Evolutionary conservation across 208 protist genomes (phyloP).

Genomic region (Leishmania tropica): DNA sequence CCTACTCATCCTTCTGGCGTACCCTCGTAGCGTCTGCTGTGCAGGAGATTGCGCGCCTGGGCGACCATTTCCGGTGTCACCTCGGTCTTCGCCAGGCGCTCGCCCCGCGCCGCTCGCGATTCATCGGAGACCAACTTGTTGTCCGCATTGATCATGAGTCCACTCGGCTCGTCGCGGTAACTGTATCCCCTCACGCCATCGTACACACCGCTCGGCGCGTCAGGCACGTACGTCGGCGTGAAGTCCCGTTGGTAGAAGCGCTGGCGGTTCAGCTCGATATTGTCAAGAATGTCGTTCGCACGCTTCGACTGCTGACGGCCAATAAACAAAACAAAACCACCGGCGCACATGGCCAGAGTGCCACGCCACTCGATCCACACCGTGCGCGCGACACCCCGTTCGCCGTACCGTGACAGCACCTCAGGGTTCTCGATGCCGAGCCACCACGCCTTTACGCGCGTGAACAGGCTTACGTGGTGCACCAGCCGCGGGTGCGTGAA

Average conservation of each 20-base stretch:
- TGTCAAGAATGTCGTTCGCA: constrained; percentile 84
- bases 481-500: constrained; percentile 30
- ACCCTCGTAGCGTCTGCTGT: constrained; percentile 50
- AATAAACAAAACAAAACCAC: constrained; percentile 42
- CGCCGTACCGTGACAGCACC: constrained; percentile 67
- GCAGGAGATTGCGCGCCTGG: constrained; percentile 53
- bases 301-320: constrained; percentile 55
- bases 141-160: constrained; percentile 74
- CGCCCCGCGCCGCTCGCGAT: constrained; percentile 38
- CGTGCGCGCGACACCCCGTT: constrained; percentile 55
- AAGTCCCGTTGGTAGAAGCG: constrained; percentile 78
- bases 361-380: constrained; percentile 84
- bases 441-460: constrained; percentile 77
- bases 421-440: constrained; percentile 70
- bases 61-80: constrained; percentile 75
- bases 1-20: constrained; percentile 8
- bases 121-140: constrained; percentile 50
- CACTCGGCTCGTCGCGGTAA: constrained; percentile 62
- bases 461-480: constrained; percentile 60
- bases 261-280: constrained; percentile 85
- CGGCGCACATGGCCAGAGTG: constrained; percentile 52
- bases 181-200: constrained; percentile 72
- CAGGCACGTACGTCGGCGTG: constrained; percentile 63
- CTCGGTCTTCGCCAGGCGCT: constrained; percentile 38
- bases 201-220: constrained; percentile 66